A percentile compares a stretch with the other conserved stretches of the same genome.
Conservation (phyloP, 225 moss, liverwort and hornwort species). For the Asterella californica region DNA sequence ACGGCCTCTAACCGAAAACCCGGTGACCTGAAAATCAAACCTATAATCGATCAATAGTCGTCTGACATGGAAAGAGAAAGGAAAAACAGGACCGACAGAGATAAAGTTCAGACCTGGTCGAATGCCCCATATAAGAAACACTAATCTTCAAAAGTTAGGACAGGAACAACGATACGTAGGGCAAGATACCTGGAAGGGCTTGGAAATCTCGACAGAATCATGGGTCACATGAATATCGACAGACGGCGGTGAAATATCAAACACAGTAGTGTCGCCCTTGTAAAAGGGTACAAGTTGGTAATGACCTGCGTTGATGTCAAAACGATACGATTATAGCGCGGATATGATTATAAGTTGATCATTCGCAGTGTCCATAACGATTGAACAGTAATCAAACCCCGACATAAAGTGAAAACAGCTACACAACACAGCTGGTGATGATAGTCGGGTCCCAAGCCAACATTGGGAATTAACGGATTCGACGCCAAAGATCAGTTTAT, state of each 20-base stretch:
- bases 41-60: neutral
- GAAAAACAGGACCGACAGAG: neutral
- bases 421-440: neutral
- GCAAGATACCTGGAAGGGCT: constrained; percentile 55
- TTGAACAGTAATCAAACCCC: neutral
- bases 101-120: neutral
- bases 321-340: neutral
- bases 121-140: neutral
- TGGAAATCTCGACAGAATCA: constrained; percentile 55
- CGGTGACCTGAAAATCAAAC: constrained; percentile 59
- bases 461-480: too few species aligned
- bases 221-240: constrained; percentile 58
- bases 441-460: neutral
- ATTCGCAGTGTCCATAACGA: neutral
- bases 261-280: constrained; percentile 75
- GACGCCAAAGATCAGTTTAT: too few species aligned
- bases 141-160: neutral
- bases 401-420: neutral
- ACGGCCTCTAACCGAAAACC: constrained; percentile 85
- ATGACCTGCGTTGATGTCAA: constrained; percentile 31
- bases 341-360: neutral
- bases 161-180: neutral
- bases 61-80: neutral
- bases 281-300: constrained; percentile 75
- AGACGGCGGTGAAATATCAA: constrained; percentile 74